Base-by-base conservation (phyloP, 176 grass and related monocot genomes). In the Leersia perrieri region DNA sequence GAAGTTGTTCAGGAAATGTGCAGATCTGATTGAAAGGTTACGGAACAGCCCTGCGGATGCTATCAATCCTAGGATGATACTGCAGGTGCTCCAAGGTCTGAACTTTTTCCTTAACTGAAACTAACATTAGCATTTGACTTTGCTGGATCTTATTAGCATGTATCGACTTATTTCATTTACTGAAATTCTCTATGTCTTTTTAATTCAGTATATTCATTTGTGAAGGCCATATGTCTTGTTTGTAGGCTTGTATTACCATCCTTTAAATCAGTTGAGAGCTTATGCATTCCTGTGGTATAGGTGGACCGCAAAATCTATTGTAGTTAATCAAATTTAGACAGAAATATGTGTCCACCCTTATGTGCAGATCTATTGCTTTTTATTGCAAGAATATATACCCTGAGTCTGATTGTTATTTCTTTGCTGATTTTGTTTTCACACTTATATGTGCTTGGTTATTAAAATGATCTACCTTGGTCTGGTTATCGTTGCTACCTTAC, bases 71-170 rank as follows among this genome's bases (percentile, higher is more conserved):
- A 90, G 90, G 79, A 76, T 87, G 79, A 88, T 99, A 44, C 63
- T 90, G 60, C 88, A 86, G 80, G 88, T 86, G 36, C 82, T 99
- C 53, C 97, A 93, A 96, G 97, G 97, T 95, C 63, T 73, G 55
- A 68, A 1, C 81, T 31, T 28, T 82, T 60, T 61, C 62, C 28
- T 35, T 69, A 13, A 30, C 15, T 53, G 3, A 60, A 62, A 60
- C 7, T 30, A 25, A 26, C 23, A 6, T 76, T 83, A 65, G n/a
- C 22, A 12, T 26, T 28, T 68, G 70, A 60, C 9, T 66, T 66
- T 73, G 3, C 23, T 33, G 3, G 6, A 44, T 38, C 45, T 61
- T 80, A 18, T 3, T 28, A 74, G 22, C 7, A 27, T 58, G 18
- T 20, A 41, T 75, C 14, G 49, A 3, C 2, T 60, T 38, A 15